Evolutionary conservation across 257 asterid species (phyloP).

Genomic region (Solanum dulcamara): DNA sequence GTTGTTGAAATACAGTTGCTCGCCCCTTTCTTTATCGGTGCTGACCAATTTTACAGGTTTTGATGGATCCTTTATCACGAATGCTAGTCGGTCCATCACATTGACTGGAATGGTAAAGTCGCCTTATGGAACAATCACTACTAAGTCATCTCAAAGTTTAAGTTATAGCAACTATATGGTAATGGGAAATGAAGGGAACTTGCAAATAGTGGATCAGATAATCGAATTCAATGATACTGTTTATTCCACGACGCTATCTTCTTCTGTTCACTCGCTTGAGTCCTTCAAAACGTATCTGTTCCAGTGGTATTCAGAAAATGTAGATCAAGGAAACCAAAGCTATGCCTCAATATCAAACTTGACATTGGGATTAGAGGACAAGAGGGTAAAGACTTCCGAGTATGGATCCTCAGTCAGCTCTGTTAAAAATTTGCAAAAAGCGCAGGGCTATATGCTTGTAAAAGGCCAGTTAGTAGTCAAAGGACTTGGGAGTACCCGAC

Average conservation of each 20-base stretch:
- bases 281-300: conserved; percentile 18
- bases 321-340: conserved; percentile 23
- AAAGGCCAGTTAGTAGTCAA: conserved; percentile 35
- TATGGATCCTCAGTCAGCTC: conserved; percentile 5
- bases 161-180: conserved; percentile 40
- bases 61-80: conserved; percentile 41
- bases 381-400: conserved; percentile 5
- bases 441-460: conserved; percentile 32
- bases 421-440: conserved; percentile 36
- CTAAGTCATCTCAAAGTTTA: conserved; percentile 33
- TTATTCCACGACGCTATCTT: conserved; percentile 4
- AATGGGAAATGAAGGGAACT: conserved; percentile 49
- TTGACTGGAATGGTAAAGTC: conserved; percentile 54
- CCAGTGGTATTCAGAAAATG: conserved; percentile 11
- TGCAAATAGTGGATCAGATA: conserved; percentile 51
- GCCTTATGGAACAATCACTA: conserved; percentile 38
- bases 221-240: conserved; percentile 33
- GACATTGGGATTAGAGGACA: conserved; percentile 33
- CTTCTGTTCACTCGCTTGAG: conserved; percentile 2
- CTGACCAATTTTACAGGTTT: conserved; percentile 31
- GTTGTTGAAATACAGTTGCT: conserved; percentile 13
- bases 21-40: conserved; percentile 15
- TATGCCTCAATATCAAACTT: conserved; percentile 32
- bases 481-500: conserved; percentile 57
- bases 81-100: conserved; percentile 33